Conservation (phyloP, 305 asterid species). For the Fraxinus paxiana region DNA sequence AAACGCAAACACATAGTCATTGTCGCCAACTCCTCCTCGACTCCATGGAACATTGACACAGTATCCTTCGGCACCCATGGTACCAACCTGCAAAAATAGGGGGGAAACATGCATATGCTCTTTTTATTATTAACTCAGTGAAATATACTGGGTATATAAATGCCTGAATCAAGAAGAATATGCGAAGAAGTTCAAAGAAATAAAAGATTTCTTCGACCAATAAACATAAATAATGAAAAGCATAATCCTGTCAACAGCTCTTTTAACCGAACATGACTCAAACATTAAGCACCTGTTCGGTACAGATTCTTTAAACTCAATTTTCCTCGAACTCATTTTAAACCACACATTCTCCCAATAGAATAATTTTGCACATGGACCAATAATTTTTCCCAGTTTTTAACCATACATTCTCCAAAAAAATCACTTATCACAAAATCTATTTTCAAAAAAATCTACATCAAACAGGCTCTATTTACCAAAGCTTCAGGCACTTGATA, state of each 20-base stretch:
- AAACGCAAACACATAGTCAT: constrained; percentile 89
- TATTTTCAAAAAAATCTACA: background rate
- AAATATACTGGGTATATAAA: constrained; percentile 14
- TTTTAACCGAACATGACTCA: constrained; percentile 1
- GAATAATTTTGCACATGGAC: background rate
- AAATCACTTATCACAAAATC: background rate
- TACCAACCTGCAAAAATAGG: constrained; percentile 63
- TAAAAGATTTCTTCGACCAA: constrained; percentile 10
- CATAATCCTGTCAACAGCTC: constrained; percentile 4
- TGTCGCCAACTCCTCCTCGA: constrained; percentile 92
- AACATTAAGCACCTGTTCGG: background rate
- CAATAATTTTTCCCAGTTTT: background rate
- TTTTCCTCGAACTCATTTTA: background rate
- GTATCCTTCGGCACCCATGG: constrained; percentile 87
- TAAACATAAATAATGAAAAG: background rate
- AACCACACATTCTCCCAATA: background rate
- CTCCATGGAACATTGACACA: constrained; percentile 97
- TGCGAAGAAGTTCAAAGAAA: background rate
- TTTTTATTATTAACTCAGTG: background rate
- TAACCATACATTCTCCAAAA: background rate
- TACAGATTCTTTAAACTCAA: background rate
- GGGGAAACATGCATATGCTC: background rate
- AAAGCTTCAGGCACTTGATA: constrained; percentile 13
- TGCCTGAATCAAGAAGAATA: background rate
- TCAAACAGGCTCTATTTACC: background rate